A percentile compares a stretch with the other conserved stretches of the same genome.
Evolutionary conservation across 441 rosid species (phyloP).

Genomic region (Pelargonium myrrhifolium): DNA sequence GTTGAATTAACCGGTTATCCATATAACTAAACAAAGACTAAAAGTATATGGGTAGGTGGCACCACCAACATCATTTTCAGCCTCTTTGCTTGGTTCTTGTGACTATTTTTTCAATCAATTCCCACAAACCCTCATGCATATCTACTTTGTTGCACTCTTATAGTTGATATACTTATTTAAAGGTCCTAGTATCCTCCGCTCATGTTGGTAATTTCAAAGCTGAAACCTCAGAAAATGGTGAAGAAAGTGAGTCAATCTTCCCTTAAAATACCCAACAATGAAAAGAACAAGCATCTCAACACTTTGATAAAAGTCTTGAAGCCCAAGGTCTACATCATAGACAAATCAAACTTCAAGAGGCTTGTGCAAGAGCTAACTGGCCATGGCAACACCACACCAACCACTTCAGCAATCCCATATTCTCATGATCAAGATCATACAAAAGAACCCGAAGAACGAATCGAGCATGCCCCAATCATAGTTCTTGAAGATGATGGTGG

Average conservation of each 20-base stretch:
- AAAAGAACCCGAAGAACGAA: not conserved
- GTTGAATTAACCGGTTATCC: too few species aligned
- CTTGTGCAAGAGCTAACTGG: slow-evolving; percentile 45
- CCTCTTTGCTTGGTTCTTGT: slow-evolving; percentile 4
- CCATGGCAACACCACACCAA: slow-evolving; percentile 14
- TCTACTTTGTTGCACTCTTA: not conserved
- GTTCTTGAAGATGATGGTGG: not conserved
- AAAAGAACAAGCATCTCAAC: slow-evolving; percentile 20
- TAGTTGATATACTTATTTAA: not conserved
- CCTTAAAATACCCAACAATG: slow-evolving; percentile 17
- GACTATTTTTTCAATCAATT: not conserved
- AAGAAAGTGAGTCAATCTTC: slow-evolving; percentile 22
- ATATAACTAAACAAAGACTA: too few species aligned
- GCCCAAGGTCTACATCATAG: slow-evolving; percentile 39
- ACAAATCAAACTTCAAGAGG: slow-evolving; percentile 30
- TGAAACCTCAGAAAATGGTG: slow-evolving; percentile 18
- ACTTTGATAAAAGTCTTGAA: slow-evolving; percentile 23
- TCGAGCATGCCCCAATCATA: not conserved
- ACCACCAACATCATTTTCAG: slow-evolving; percentile 12
- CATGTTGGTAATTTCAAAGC: slow-evolving; percentile 5
- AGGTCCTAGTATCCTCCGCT: slow-evolving; percentile 14
- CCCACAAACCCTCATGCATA: not conserved
- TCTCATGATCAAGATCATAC: not conserved
- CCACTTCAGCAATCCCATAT: slow-evolving; percentile 4
- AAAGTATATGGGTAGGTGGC: not conserved